Base-by-base conservation (phyloP, 257 asterid genomes). In the Verbena officinalis region DNA sequence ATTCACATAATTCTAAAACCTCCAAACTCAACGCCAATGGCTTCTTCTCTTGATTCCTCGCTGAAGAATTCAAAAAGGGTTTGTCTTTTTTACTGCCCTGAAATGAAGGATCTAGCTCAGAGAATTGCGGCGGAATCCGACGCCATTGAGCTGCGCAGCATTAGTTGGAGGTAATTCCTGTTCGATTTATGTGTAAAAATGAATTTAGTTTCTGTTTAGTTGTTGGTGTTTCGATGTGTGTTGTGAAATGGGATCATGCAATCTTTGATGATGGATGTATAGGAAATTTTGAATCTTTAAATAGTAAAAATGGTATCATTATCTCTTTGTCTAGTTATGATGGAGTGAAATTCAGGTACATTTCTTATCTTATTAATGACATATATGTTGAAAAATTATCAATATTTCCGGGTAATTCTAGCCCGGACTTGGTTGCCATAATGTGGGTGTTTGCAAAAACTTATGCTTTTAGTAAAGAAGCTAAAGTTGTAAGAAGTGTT, bases 1-100 rank as follows among this genome's bases (percentile, higher is more conserved):
- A 84, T 86, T 71, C 99, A 90, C 82, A 87, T 93, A 43, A 86
- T 93, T 51, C 87, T 94, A 20, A 90, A 93, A 59, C 95, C 96
- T n/a, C 91, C 95, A 6, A 73, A 65, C 60, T 77, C 96, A 1
- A 38, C 79, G 15, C 68, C 73, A 0, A 72, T 83, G 84, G 56
- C 84, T 33, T 71, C 86, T 1, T 27, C 80, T 0, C 36, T 86
- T 70, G 84, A 73, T 44, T 69, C 88, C 2, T 45, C 81, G 27
- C 46, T 60, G 21, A 81, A 77, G 71, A 73, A 50, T 36, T 69
- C 77, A 14, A 94, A 88, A 68, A 84, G 77, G 78, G 84, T 94
- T 7, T 88, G 89, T 50, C 86, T 94, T 16, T 94, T 88, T 65
- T 77, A 88, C 75, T 90, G 95, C 75, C 62, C 95, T 12, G 97